Conservation (phyloP, 257 asterid species). For the Penstemon davidsonii region DNA sequence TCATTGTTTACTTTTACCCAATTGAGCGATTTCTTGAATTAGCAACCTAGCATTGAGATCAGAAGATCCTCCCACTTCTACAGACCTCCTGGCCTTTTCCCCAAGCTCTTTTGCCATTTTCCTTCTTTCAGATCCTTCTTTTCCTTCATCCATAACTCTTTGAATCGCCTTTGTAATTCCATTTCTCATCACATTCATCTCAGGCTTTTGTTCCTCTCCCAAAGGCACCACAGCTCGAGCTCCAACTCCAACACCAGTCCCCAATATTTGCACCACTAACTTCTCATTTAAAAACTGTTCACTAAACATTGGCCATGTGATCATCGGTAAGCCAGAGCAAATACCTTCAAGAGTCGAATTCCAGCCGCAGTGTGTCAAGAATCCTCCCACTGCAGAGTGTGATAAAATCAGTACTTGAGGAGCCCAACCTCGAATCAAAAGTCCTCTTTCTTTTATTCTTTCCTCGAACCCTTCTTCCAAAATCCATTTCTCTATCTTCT, state of each 20-base stretch:
- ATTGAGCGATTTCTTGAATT: conserved; percentile 29
- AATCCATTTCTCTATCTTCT: conserved; percentile 43
- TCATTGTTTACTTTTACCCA: not conserved
- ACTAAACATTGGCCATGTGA: conserved; percentile 47
- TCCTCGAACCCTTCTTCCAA: conserved; percentile 39
- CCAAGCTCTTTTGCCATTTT: conserved; percentile 24
- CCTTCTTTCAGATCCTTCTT: conserved; percentile 33
- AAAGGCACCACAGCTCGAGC: conserved; percentile 19
- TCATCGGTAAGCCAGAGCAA: conserved; percentile 45
- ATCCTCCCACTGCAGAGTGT: conserved; percentile 38
- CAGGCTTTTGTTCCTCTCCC: conserved; percentile 24
- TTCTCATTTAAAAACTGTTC: conserved; percentile 53
- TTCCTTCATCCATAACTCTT: conserved; percentile 28
- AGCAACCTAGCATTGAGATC: conserved; percentile 18
- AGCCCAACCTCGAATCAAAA: conserved; percentile 56
- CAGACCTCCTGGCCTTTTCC: conserved; percentile 24
- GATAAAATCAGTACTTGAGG: conserved; percentile 48
- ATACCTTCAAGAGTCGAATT: conserved; percentile 44
- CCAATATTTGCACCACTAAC: conserved; percentile 28
- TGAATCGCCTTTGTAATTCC: conserved; percentile 27
- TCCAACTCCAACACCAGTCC: conserved; percentile 31
- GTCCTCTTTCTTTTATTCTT: conserved; percentile 41
- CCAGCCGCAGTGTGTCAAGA: conserved; percentile 48
- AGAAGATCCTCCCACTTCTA: conserved; percentile 34
- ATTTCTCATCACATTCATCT: conserved; percentile 27